Evolutionary conservation across 1,284 basidiomycete species (phyloP).

Genomic region (Rhodofomes roseus): DNA sequence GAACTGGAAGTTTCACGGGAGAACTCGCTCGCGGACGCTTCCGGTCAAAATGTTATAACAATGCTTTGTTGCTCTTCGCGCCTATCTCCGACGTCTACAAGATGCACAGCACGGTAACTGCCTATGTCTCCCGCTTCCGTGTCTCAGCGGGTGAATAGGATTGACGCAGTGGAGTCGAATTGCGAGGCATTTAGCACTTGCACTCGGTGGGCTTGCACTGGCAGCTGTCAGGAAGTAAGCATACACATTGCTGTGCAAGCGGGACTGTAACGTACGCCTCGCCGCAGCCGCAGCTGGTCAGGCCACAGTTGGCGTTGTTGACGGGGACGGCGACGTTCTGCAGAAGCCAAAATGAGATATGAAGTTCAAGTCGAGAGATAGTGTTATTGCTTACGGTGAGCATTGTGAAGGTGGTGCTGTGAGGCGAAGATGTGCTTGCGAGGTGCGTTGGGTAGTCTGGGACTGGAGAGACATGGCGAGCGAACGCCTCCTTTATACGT

Average conservation of each 20-base stretch:
- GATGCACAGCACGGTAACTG: too few species aligned
- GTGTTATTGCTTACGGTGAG: conserved; percentile 6
- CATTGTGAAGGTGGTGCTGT: conserved; percentile 3
- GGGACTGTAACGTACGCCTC: conserved; percentile 32
- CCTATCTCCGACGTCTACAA: too few species aligned
- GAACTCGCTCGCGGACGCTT: too few species aligned
- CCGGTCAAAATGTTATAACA: too few species aligned
- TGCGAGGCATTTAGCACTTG: conserved; percentile 46
- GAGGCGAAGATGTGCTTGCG: background rate
- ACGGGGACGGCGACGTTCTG: conserved; percentile 40
- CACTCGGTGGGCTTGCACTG: conserved; percentile 53
- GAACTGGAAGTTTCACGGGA: too few species aligned
- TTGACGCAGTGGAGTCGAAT: background rate
- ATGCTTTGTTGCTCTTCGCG: too few species aligned
- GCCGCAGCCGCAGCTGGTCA: conserved; percentile 48
- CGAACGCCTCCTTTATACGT: conserved; percentile 1
- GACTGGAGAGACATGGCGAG: background rate
- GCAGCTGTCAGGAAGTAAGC: conserved; percentile 37
- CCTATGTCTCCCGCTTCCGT: too few species aligned
- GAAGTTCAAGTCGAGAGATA: too few species aligned
- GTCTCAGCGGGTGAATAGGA: too few species aligned
- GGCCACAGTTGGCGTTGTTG: conserved; percentile 45
- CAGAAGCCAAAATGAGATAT: background rate
- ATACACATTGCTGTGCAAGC: background rate
- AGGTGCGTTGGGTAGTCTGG: conserved; percentile 1